Conservation (phyloP, 345 rosid genomes). For the Bruguiera parviflora region DNA sequence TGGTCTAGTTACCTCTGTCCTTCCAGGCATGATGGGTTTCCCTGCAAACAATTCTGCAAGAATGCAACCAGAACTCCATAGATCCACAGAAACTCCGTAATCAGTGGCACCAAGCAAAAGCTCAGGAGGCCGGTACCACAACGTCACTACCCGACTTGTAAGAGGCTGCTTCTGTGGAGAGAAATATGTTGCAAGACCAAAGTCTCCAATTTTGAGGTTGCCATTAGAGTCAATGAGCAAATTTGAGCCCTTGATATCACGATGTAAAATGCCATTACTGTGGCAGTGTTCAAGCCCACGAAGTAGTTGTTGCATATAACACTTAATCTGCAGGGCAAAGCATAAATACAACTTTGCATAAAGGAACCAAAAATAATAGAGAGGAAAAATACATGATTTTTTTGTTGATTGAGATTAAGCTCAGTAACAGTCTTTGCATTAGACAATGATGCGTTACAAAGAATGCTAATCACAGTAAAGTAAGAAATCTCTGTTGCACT, state of each 20-base stretch:
- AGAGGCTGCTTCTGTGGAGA: constrained; percentile 46
- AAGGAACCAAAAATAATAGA: background rate
- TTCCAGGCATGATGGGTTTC: constrained; percentile 68
- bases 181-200: constrained; percentile 55
- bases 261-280: constrained; percentile 56
- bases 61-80: constrained; percentile 70
- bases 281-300: constrained; percentile 64
- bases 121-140: constrained; percentile 76
- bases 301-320: constrained; percentile 62
- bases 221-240: constrained; percentile 49
- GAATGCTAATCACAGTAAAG: too few relatives aligned
- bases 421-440: too few relatives aligned
- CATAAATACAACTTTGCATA: background rate
- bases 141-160: constrained; percentile 67
- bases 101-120: constrained; percentile 60
- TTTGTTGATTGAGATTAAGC: background rate
- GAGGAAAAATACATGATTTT: background rate
- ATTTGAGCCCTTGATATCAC: constrained; percentile 70
- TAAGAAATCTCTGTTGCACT: too few relatives aligned
- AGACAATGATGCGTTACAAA: too few relatives aligned
- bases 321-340: constrained; percentile 45
- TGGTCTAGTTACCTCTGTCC: constrained; percentile 50
- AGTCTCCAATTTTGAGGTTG: constrained; percentile 64
- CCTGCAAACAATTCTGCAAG: constrained; percentile 63
- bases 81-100: constrained; percentile 59